These are phyloP conservation scores for Digitaria exilis DNA, from an alignment of 202 grass and related monocot genomes.

Conservation along the genomic window DNA sequence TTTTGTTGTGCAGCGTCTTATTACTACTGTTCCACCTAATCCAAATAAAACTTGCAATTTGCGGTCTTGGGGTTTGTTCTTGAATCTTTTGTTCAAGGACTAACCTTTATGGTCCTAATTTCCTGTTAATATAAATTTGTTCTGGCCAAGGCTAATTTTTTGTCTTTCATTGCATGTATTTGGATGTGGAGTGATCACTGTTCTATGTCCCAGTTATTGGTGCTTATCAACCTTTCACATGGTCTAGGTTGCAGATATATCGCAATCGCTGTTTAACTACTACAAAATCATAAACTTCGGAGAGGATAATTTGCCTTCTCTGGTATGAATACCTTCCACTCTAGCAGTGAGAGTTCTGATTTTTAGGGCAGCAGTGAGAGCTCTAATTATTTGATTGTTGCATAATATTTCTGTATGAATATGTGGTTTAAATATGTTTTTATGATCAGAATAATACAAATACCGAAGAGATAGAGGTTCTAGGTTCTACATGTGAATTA, in stretches of 20 bases:
- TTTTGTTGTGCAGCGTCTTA: not conserved
- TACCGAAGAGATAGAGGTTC: not conserved
- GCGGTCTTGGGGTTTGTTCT: not conserved
- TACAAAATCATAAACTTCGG: conserved; percentile 65
- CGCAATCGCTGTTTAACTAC: conserved; percentile 62
- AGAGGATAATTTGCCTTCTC: conserved; percentile 43
- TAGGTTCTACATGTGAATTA: conserved; percentile 25
- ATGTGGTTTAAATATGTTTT: conserved; percentile 27
- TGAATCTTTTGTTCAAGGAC: not conserved
- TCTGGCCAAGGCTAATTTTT: not conserved
- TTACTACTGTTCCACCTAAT: conserved; percentile 9
- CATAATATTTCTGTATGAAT: not conserved
- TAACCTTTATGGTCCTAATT: not conserved
- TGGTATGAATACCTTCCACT: conserved; percentile 37
- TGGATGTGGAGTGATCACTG: conserved; percentile 8
- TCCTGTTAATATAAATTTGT: not conserved
- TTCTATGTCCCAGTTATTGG: not conserved
- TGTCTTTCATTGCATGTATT: not conserved
- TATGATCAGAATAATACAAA: conserved; percentile 39
- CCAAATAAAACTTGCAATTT: conserved; percentile 8
- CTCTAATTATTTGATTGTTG: conserved; percentile 12
- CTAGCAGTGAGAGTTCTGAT: not conserved
- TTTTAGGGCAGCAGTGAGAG: not conserved
- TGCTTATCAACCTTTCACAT: conserved; percentile 40
- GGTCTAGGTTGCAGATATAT: conserved; percentile 72